A percentile compares a stretch with the other conserved stretches of the same genome.
These are phyloP conservation scores for Mucor velutinosus DNA, from an alignment of 371 early-diverging fungal species.

Conservation along the genomic window DNA sequence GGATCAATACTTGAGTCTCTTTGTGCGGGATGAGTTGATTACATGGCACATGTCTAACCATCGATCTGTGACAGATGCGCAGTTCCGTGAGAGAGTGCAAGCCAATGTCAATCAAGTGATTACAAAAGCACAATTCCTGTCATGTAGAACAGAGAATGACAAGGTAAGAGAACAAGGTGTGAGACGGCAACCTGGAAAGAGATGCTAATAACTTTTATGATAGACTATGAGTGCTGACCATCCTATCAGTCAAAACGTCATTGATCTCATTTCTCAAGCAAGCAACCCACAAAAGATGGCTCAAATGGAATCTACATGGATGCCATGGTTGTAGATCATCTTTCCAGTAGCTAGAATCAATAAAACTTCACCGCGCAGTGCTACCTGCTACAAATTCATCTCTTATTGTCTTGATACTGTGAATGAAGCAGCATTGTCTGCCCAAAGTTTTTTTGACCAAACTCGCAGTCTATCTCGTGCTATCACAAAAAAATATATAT, in stretches of 20 bases:
- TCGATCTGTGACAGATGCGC: slow-evolving; percentile 57
- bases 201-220: neutral
- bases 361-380: no score
- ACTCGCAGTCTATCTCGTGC: no score
- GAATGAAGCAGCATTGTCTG: no score
- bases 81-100: slow-evolving; percentile 63
- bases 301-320: slow-evolving; percentile 88
- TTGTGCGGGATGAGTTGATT: slow-evolving; percentile 91
- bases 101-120: slow-evolving; percentile 73
- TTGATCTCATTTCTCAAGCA: slow-evolving; percentile 89
- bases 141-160: slow-evolving; percentile 76
- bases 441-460: no score
- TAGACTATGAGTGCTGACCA: slow-evolving; percentile 43
- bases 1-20: slow-evolving; percentile 82
- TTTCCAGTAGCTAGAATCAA: no score
- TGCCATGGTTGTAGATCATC: slow-evolving; percentile 60
- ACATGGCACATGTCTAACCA: slow-evolving; percentile 68
- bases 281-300: slow-evolving; percentile 91
- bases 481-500: no score
- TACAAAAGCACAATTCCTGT: slow-evolving; percentile 70
- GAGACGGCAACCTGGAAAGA: neutral
- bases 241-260: slow-evolving; percentile 77
- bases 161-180: slow-evolving; percentile 19
- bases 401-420: no score
- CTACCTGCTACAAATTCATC: no score